Evolutionary conservation across 2,329 filamentous ascomycete genomes (phyloP), one percentile per base, ranked within the genome.

Genomic region (Cladosporium sp.): DNA sequence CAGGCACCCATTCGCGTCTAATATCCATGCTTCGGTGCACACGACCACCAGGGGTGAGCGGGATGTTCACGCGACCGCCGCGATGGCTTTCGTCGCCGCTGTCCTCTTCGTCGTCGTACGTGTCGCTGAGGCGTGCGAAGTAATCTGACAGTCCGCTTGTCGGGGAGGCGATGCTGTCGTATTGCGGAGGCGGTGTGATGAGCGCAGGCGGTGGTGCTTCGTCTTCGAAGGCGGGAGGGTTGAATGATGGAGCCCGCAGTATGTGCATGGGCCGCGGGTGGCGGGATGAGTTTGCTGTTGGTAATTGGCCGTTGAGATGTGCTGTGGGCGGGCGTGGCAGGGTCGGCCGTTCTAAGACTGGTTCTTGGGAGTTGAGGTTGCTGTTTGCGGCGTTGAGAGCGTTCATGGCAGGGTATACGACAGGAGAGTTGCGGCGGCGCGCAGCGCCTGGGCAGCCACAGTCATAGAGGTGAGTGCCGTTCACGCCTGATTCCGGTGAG

Each of bases 181-280:
- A 97, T 65, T 90, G 88, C 0, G 93, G 93, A 8, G 93, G 93
- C 1, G 93, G 93, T 0, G 92, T 96, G 69, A 91, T 82, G 18
- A 91, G 77, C 0, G 89, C 88, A 60, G 90, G 90, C 4, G 91
- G 91, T 0, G 91, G 88, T 5, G 88, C 84, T 62, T 96, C 90
- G 5, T 92, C 92, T 68, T 95, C 89, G 73, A 96, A 97, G 0
- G 91, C 87, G 0, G 93, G 93, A 1, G 93, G 93, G 66, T 93
- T 93, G 79, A 93, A 96, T 0, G 92, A 96, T 0, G 93, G 93
- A 6, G 88, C 85, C 28, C 93, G 88, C 35, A 96, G 79, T 2
- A 97, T 84, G 76, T 97, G 93, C 62, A 97, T 96, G 0, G 93
- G 93, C 5, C 92, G 85, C 52, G 18, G 67, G 46, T 56, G 66